Evolutionary conservation across 371 early-diverging fungal species (phyloP).

Genomic region (Apophysomyces trapeziformis): DNA sequence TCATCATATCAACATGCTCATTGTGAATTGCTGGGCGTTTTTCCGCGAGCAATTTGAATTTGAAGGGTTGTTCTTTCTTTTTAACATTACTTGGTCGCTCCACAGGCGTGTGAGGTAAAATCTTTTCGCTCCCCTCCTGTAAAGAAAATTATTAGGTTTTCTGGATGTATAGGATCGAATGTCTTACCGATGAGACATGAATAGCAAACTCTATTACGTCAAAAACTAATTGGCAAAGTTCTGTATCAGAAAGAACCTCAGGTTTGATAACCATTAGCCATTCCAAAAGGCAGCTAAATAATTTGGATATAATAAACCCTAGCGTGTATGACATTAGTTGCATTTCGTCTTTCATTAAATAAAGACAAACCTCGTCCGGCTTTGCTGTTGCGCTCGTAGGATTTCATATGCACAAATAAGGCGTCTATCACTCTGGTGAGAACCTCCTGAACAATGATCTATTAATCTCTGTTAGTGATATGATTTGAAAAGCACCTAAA

Average conservation of each 20-base stretch:
- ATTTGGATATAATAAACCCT: constrained; percentile 63
- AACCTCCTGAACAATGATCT: constrained; percentile 65
- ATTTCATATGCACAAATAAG: constrained; percentile 68
- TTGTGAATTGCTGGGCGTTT: constrained; percentile 41
- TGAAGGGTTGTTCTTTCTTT: constrained; percentile 46
- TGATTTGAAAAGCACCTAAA: not conserved
- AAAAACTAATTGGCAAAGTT: constrained; percentile 70
- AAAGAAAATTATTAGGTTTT: not conserved
- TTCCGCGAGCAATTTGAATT: constrained; percentile 47
- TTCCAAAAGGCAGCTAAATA: constrained; percentile 73
- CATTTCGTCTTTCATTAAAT: not conserved
- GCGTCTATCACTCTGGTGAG: constrained; percentile 71
- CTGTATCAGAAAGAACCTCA: constrained; percentile 62
- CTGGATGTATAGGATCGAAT: not conserved
- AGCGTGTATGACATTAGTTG: not conserved
- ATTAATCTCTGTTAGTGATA: constrained; percentile 14
- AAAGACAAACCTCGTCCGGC: constrained; percentile 40
- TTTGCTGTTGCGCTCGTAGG: constrained; percentile 51
- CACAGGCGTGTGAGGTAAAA: constrained; percentile 47
- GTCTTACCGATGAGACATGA: constrained; percentile 37
- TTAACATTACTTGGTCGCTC: constrained; percentile 19
- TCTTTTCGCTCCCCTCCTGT: constrained; percentile 59
- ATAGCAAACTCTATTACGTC: constrained; percentile 73
- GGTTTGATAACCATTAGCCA: constrained; percentile 80
- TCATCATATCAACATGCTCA: constrained; percentile 25